Evolutionary conservation across 2,329 filamentous ascomycete species (phyloP).

Genomic region (Diaporthe longicolla): DNA sequence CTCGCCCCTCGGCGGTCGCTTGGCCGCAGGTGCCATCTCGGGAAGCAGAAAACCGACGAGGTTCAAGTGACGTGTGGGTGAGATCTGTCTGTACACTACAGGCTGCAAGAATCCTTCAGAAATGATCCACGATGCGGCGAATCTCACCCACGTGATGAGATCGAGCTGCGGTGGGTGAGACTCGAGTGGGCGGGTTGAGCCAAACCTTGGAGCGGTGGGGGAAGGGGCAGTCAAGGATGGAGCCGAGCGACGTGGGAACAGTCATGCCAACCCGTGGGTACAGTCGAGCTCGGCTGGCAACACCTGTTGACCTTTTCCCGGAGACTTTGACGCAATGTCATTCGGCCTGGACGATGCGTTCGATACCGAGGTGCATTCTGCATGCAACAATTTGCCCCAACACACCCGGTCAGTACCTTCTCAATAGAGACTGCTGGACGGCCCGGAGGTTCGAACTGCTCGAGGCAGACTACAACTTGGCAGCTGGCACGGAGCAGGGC

Average conservation of each 20-base stretch:
- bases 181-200: conserved; percentile 30
- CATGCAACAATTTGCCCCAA: background rate
- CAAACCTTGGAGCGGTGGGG: conserved; percentile 26
- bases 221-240: background rate
- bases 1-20: conserved; percentile 2
- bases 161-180: conserved; percentile 32
- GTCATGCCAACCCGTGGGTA: too few relatives aligned
- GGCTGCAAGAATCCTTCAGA: conserved; percentile 18
- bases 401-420: too few relatives aligned
- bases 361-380: background rate
- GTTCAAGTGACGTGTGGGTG: background rate
- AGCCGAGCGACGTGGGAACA: conserved; percentile 3
- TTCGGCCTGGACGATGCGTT: background rate
- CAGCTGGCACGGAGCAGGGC: too few relatives aligned
- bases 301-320: background rate
- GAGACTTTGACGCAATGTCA: background rate
- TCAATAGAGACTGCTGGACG: too few relatives aligned
- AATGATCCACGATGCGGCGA: background rate
- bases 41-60: background rate
- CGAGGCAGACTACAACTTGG: background rate
- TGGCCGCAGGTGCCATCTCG: background rate
- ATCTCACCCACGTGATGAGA: conserved; percentile 37
- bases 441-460: background rate
- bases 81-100: background rate
- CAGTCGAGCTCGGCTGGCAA: background rate